Conservation (phyloP, 2,329 filamentous ascomycete species). For the Aspergillus awamori region DNA sequence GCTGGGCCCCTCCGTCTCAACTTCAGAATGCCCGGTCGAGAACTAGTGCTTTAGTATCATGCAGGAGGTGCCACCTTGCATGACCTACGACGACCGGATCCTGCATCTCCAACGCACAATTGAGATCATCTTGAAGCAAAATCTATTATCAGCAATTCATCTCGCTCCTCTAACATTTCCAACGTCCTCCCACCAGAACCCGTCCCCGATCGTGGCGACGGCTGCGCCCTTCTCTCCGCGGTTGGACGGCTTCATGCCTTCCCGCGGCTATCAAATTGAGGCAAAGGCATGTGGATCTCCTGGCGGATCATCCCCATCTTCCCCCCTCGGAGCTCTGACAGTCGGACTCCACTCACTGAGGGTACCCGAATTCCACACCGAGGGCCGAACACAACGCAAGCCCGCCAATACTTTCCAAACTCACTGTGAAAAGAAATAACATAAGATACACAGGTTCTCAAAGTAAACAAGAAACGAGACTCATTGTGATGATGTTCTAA, state of each 20-base stretch:
- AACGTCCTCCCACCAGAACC: too few relatives aligned
- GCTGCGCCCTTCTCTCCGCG: slow-evolving; percentile 7
- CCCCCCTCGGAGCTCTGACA: background rate
- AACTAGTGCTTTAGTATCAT: slow-evolving; percentile 3
- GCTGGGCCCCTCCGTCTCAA: background rate
- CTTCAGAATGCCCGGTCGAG: background rate
- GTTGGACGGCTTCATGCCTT: slow-evolving; percentile 13
- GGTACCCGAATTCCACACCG: background rate
- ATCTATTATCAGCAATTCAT: too few relatives aligned
- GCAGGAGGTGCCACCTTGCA: slow-evolving; percentile 1
- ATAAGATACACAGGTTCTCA: too few relatives aligned
- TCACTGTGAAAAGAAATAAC: too few relatives aligned
- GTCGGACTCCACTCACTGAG: background rate
- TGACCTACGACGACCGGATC: background rate
- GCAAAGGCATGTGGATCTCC: slow-evolving; percentile 1
- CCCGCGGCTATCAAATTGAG: slow-evolving; percentile 13
- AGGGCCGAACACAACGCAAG: background rate
- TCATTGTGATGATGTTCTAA: too few relatives aligned
- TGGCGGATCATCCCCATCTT: slow-evolving; percentile 9
- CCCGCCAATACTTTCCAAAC: background rate
- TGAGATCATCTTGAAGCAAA: too few relatives aligned
- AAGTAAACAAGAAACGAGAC: too few relatives aligned
- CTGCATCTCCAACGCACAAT: background rate
- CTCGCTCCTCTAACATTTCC: too few relatives aligned
- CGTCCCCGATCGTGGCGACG: background rate